These are phyloP conservation scores for Apiotrichum veenhuisii DNA, from an alignment of 1,284 basidiomycete species.

Conservation along the genomic window DNA sequence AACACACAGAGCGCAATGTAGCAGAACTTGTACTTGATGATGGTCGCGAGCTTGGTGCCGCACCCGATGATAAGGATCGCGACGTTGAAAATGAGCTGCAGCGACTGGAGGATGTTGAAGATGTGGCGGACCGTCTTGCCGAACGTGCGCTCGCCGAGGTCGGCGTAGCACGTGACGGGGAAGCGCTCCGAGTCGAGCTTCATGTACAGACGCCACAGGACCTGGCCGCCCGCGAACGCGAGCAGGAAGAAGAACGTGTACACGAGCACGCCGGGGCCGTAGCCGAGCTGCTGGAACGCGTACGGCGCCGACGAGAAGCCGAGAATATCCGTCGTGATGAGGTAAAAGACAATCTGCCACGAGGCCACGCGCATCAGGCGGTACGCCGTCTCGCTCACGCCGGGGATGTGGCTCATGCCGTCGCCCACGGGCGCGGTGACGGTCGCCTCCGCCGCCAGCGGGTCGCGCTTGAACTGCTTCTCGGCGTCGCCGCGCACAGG, in stretches of 20 bases:
- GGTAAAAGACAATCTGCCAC: conserved; percentile 13
- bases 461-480: not conserved
- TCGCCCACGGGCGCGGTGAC: not conserved
- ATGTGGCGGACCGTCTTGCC: conserved; percentile 5
- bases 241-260: conserved; percentile 13
- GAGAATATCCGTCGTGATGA: conserved; percentile 25
- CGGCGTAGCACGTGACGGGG: conserved; percentile 12
- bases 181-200: conserved; percentile 9
- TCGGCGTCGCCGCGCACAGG: not conserved
- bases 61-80: conserved; percentile 7
- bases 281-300: conserved; percentile 28
- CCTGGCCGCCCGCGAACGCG: conserved; percentile 5
- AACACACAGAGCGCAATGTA: conserved; percentile 9
- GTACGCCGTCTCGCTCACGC: conserved; percentile 6
- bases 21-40: conserved; percentile 11
- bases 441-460: not conserved
- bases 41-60: conserved; percentile 1
- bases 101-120: conserved; percentile 14
- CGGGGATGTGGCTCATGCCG: not conserved
- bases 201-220: conserved; percentile 10
- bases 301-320: conserved; percentile 43
- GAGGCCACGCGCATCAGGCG: conserved; percentile 5
- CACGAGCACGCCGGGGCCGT: conserved; percentile 23
- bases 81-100: conserved; percentile 12
- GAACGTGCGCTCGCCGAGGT: conserved; percentile 11